Percentiles rank a stretch among this genome's conserved stretches.
phyloP scores from a whole-genome alignment of 345 rosid genomes.

The Combretum micranthum region DNA sequence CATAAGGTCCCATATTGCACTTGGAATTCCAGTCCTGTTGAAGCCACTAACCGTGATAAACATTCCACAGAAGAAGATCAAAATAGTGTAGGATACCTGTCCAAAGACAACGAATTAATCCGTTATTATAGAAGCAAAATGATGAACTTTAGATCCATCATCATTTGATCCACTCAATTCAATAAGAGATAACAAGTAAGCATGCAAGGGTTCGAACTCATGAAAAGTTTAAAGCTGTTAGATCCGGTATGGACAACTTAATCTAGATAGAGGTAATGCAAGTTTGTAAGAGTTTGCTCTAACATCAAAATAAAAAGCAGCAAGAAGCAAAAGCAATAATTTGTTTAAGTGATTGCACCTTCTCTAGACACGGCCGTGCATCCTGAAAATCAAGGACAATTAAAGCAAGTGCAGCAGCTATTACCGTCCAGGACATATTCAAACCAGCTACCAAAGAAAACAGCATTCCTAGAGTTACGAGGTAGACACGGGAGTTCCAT shows the following conservation, averaged over 20 bases:
- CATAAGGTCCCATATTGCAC: slow-evolving; percentile 62
- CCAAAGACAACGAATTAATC: not conserved
- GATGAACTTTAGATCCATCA: no score
- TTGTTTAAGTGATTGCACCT: slow-evolving; percentile 31
- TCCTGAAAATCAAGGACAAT: slow-evolving; percentile 80
- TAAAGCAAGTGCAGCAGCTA: slow-evolving; percentile 77
- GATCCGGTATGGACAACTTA: no score
- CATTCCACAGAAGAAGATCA: slow-evolving; percentile 88
- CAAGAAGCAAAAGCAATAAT: not conserved
- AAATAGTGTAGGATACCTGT: slow-evolving; percentile 76
- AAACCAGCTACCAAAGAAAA: slow-evolving; percentile 60
- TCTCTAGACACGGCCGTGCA: slow-evolving; percentile 70
- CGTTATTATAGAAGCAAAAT: no score
- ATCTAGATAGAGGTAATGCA: no score
- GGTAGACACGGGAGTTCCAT: slow-evolving; percentile 61
- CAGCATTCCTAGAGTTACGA: slow-evolving; percentile 62
- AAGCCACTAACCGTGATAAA: slow-evolving; percentile 80
- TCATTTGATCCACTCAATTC: no score
- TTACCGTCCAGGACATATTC: slow-evolving; percentile 89
- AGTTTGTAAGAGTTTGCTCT: no score
- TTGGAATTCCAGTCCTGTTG: slow-evolving; percentile 80
- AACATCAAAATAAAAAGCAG: not conserved
- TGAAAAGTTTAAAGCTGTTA: no score
- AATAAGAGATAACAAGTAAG: no score
- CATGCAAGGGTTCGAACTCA: no score